Conservation (phyloP, 2,329 filamentous ascomycete species). For the Pestalotiopsis sp. region DNA sequence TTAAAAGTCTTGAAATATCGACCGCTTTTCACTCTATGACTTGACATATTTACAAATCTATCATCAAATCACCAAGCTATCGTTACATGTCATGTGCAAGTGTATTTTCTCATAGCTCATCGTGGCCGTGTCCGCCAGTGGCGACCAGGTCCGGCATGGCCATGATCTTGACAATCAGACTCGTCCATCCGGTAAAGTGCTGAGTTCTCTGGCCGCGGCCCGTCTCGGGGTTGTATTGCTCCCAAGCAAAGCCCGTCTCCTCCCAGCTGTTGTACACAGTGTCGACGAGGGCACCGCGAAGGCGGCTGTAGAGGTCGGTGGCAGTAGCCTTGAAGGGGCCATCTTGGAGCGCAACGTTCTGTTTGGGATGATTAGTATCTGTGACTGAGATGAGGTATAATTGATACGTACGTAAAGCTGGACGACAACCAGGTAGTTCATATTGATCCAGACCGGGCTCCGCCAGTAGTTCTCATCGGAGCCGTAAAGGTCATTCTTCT, state of each 20-base stretch:
- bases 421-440: constrained; percentile 85
- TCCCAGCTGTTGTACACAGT: constrained; percentile 88
- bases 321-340: constrained; percentile 72
- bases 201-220: constrained; percentile 92
- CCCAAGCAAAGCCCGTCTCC: constrained; percentile 95
- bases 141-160: constrained; percentile 72
- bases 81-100: constrained; percentile 1
- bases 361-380: background rate
- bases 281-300: constrained; percentile 82
- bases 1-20: background rate
- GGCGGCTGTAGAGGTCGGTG: constrained; percentile 69
- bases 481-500: constrained; percentile 78
- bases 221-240: constrained; percentile 95
- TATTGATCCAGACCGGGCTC: constrained; percentile 91
- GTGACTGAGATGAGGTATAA: background rate
- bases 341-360: constrained; percentile 64
- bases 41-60: background rate
- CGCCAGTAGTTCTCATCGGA: constrained; percentile 98
- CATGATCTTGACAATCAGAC: constrained; percentile 96
- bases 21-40: too few species aligned
- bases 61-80: background rate
- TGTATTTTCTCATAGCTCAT: constrained; percentile 5
- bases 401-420: constrained; percentile 68
- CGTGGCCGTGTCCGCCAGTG: background rate
- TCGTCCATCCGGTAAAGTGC: constrained; percentile 99